Percentiles rank a stretch among this genome's conserved stretches.
These are phyloP conservation scores for Xylaria cubensis DNA, from an alignment of 495 filamentous ascomycete species.

Conservation along the genomic window DNA sequence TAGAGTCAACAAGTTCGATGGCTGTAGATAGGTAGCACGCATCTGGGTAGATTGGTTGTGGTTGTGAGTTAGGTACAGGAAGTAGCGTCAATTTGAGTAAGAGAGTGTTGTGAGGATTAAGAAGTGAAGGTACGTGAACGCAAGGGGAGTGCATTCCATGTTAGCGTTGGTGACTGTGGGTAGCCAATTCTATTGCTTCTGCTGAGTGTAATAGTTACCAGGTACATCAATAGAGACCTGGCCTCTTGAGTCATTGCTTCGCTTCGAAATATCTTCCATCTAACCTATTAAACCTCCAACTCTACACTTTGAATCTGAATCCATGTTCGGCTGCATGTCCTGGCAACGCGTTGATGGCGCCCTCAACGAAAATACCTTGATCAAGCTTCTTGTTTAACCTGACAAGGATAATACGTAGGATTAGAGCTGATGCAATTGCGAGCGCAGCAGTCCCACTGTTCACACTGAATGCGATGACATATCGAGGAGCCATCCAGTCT, in stretches of 20 bases:
- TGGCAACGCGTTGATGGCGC: constrained; percentile 58
- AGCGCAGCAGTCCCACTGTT: constrained; percentile 72
- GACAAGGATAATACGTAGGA: constrained; percentile 70
- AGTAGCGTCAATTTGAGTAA: not conserved
- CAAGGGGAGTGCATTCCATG: no score
- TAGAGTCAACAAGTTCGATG: not conserved
- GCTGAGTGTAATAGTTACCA: not conserved
- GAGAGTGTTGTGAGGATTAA: not conserved
- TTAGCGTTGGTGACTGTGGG: not conserved
- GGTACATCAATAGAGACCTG: not conserved
- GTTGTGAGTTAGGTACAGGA: not conserved
- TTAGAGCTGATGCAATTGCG: constrained; percentile 69
- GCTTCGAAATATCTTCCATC: not conserved
- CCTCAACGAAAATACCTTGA: constrained; percentile 53
- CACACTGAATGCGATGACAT: constrained; percentile 74
- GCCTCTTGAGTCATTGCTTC: not conserved
- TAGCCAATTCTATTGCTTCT: not conserved
- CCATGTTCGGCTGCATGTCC: constrained; percentile 63
- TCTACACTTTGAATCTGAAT: constrained; percentile 67
- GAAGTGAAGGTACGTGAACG: not conserved
- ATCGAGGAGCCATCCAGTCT: constrained; percentile 50
- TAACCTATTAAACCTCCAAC: not conserved
- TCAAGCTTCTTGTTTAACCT: constrained; percentile 77
- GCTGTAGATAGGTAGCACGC: not conserved
- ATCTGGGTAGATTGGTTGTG: not conserved